Evolutionary conservation across 2,329 filamentous ascomycete genomes (phyloP).

Genomic region (Beauveria scarabaeidicola): DNA sequence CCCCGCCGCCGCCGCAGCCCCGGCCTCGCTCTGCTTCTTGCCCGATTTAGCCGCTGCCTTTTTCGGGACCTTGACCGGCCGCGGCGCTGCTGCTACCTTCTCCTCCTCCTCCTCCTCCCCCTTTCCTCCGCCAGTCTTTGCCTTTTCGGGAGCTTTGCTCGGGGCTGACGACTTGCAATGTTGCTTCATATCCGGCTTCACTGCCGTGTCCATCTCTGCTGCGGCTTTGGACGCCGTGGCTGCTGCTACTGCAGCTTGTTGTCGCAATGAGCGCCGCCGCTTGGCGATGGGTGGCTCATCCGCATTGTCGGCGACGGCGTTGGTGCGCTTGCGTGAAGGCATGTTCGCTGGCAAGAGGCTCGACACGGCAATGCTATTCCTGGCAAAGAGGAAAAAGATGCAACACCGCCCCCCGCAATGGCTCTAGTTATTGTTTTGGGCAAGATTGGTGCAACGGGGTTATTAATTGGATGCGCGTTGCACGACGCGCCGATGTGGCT

Average conservation of each 20-base stretch:
- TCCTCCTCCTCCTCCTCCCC: background rate
- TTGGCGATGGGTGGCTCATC: constrained; percentile 18
- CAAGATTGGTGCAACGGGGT: background rate
- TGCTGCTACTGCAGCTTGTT: constrained; percentile 15
- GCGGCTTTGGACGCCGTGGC: constrained; percentile 5
- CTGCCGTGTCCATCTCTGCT: background rate
- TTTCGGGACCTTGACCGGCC: background rate
- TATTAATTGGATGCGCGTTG: background rate
- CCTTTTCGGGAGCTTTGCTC: background rate
- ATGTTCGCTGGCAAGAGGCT: constrained; percentile 7
- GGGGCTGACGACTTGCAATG: background rate
- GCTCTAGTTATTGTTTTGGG: background rate
- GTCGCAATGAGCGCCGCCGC: constrained; percentile 22
- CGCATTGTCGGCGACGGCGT: constrained; percentile 9
- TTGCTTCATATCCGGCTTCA: background rate
- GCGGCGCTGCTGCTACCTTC: background rate
- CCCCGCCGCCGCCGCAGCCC: background rate
- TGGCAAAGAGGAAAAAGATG: background rate
- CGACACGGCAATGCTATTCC: background rate
- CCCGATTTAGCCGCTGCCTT: background rate
- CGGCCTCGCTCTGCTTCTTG: background rate
- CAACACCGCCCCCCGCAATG: too few relatives aligned
- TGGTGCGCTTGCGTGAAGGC: constrained; percentile 17
- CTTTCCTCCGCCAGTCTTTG: background rate
- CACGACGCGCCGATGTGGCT: background rate